phyloP scores from a whole-genome alignment of 805 yeast species.

The Starmerella stigmatis region DNA sequence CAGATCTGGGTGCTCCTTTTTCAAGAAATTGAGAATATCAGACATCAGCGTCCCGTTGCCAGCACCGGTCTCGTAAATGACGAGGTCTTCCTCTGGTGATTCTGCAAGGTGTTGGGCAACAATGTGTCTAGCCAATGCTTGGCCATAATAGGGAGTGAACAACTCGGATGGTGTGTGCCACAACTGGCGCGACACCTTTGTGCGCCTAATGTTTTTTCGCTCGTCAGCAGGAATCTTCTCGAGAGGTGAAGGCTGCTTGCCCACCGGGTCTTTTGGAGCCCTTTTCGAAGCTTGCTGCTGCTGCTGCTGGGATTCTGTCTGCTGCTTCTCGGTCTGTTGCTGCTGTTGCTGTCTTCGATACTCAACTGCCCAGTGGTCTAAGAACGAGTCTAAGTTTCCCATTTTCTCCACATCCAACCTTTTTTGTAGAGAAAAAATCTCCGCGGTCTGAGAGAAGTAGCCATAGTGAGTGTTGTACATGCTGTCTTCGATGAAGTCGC shows the following conservation, averaged over 20 bases:
- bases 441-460: conserved; percentile 67
- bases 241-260: too few species aligned
- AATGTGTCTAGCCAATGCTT: conserved; percentile 72
- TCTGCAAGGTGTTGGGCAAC: conserved; percentile 47
- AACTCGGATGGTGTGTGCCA: conserved; percentile 90
- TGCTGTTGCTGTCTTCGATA: conserved; percentile 31
- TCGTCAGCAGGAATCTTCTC: conserved; percentile 7
- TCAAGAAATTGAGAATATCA: conserved; percentile 56
- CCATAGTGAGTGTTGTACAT: conserved; percentile 75
- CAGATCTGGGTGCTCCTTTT: conserved; percentile 58
- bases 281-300: background rate
- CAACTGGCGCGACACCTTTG: conserved; percentile 37
- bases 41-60: conserved; percentile 83
- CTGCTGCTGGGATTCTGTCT: background rate
- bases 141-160: conserved; percentile 73
- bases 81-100: conserved; percentile 55
- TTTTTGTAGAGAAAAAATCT: conserved; percentile 55
- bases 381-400: conserved; percentile 56
- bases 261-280: background rate
- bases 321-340: conserved; percentile 1
- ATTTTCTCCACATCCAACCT: conserved; percentile 47
- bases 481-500: conserved; percentile 78
- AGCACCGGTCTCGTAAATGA: conserved; percentile 80
- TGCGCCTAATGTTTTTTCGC: conserved; percentile 7
- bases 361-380: conserved; percentile 55